Conservation (phyloP, 768 basidiomycete genomes). For the Pisolithus sp. region DNA sequence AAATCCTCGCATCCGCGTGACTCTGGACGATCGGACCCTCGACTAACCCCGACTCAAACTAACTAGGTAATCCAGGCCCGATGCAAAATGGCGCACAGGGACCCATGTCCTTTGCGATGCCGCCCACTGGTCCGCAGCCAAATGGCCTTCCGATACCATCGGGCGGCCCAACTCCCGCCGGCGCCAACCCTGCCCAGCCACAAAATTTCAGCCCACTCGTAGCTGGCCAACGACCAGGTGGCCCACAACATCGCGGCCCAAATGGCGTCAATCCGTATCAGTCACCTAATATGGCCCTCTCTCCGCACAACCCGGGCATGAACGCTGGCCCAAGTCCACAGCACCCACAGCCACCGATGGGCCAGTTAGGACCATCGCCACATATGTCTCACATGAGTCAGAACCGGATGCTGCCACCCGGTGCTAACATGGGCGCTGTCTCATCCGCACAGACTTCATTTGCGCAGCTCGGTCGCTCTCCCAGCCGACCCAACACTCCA, state of each 20-base stretch:
- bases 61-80: constrained; percentile 18
- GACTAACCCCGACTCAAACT: constrained; percentile 23
- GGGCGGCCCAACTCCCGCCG: constrained; percentile 18
- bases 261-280: constrained; percentile 49
- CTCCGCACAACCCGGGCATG: constrained; percentile 42
- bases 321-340: constrained; percentile 26
- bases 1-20: constrained; percentile 9
- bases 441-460: constrained; percentile 37
- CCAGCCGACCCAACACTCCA: constrained; percentile 55
- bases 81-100: constrained; percentile 24
- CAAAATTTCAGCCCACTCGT: constrained; percentile 31
- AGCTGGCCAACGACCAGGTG: constrained; percentile 26
- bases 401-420: constrained; percentile 45
- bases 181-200: constrained; percentile 24
- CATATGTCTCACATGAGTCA: constrained; percentile 41
- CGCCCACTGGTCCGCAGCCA: constrained; percentile 32
- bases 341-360: constrained; percentile 38
- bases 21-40: constrained; percentile 17
- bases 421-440: constrained; percentile 32
- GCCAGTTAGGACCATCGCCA: constrained; percentile 47
- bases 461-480: constrained; percentile 44
- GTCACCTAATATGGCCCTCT: constrained; percentile 60
- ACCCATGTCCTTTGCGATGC: constrained; percentile 16
- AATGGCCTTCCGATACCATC: constrained; percentile 39
- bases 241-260: constrained; percentile 36